phyloP scores from a whole-genome alignment of 805 yeast species.

The Saccharomycopsis selenospora region DNA sequence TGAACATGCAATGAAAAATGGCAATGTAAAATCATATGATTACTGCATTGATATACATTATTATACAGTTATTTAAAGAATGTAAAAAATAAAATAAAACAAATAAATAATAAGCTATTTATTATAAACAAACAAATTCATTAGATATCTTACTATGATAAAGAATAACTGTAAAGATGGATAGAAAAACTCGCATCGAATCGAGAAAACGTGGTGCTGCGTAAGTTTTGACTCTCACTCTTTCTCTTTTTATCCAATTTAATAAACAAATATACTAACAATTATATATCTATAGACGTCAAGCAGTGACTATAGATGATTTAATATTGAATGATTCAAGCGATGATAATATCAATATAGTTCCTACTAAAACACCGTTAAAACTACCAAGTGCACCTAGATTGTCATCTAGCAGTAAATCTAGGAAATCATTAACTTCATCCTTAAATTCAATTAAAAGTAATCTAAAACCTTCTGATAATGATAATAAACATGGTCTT shows the following conservation, averaged over 20 bases:
- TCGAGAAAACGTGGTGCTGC: conserved; percentile 7
- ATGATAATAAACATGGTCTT: no score
- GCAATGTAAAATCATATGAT: no score
- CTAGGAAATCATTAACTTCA: conserved; percentile 9
- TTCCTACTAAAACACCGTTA: background rate
- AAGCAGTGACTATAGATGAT: background rate
- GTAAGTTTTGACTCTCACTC: no score
- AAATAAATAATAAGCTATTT: no score
- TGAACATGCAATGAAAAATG: no score
- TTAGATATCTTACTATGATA: no score
- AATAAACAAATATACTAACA: background rate
- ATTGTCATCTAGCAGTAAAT: conserved; percentile 8
- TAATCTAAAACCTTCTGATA: background rate
- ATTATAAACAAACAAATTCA: no score
- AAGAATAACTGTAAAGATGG: no score
- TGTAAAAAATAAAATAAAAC: no score
- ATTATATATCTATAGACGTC: background rate
- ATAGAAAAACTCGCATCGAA: background rate
- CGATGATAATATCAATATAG: background rate
- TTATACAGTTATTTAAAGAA: no score
- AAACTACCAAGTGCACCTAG: background rate
- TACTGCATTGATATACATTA: no score
- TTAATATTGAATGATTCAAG: conserved; percentile 1
- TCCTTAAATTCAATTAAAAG: conserved; percentile 1
- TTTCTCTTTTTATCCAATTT: no score